A percentile compares a stretch with the other conserved stretches of the same genome.
phyloP scores from a whole-genome alignment of 306 rosid genomes.

The cucumber (Cucumis sativus) region DNA sequence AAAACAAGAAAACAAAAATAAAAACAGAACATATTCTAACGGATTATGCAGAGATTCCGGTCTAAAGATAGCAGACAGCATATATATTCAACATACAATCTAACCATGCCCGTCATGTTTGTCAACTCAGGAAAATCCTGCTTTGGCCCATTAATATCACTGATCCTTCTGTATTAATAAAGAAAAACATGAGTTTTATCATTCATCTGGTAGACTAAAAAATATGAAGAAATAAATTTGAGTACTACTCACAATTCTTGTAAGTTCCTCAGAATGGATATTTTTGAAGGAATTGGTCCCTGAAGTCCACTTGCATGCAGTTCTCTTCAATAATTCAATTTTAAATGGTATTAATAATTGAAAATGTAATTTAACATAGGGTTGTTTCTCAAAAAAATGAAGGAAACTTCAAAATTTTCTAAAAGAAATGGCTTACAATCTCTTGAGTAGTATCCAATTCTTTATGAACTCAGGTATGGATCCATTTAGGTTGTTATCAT shows the following conservation, averaged over 20 bases:
- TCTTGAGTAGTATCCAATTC: constrained; percentile 45
- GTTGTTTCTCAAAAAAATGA: neutral
- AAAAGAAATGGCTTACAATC: constrained; percentile 50
- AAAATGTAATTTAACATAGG: neutral
- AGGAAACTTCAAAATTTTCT: constrained; percentile 2
- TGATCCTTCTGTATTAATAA: constrained; percentile 44
- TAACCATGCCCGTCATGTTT: constrained; percentile 24
- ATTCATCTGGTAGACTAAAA: neutral
- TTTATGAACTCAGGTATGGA: constrained; percentile 60
- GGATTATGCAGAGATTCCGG: neutral
- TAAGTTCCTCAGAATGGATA: constrained; percentile 49
- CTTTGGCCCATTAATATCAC: constrained; percentile 56
- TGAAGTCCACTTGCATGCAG: constrained; percentile 79
- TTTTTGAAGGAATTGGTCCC: constrained; percentile 64
- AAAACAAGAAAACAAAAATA: too few relatives aligned
- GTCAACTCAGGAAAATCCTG: constrained; percentile 53
- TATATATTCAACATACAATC: constrained; percentile 44
- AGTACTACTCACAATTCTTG: constrained; percentile 40
- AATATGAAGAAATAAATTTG: neutral
- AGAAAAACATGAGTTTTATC: neutral
- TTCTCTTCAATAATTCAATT: constrained; percentile 40
- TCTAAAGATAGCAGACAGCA: neutral
- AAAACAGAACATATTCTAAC: neutral
- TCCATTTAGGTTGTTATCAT: constrained; percentile 59
- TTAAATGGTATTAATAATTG: constrained; percentile 11